Evolutionary conservation across 257 asterid species (phyloP).

Genomic region (Anisodus tanguticus): DNA sequence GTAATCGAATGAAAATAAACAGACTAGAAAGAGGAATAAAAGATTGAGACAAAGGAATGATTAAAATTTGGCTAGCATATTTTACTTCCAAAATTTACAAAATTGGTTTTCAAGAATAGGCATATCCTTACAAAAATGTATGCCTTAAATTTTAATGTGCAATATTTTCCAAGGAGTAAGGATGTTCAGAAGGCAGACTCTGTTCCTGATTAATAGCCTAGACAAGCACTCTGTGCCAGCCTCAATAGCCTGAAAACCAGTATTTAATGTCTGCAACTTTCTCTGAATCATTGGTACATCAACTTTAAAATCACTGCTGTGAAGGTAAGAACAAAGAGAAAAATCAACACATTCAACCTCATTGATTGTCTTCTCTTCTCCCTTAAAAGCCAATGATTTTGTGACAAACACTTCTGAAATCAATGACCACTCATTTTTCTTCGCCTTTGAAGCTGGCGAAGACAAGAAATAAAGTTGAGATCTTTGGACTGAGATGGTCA

Average conservation of each 20-base stretch:
- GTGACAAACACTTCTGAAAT: not conserved
- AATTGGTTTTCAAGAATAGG: not conserved
- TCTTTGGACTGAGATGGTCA: constrained; percentile 28
- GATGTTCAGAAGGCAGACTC: constrained; percentile 31
- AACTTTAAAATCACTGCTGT: not conserved
- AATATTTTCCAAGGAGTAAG: constrained; percentile 7
- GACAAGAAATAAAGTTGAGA: constrained; percentile 16
- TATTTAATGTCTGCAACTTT: constrained; percentile 19
- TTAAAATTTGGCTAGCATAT: not conserved
- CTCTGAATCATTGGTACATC: not conserved
- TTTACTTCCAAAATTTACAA: not conserved
- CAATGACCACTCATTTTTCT: constrained; percentile 26
- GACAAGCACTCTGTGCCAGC: constrained; percentile 10
- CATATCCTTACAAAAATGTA: constrained; percentile 3
- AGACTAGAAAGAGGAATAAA: not conserved
- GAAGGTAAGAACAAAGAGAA: constrained; percentile 4
- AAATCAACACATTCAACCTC: constrained; percentile 26
- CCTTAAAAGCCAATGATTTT: not conserved
- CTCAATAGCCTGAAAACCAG: constrained; percentile 28
- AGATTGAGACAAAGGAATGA: not conserved
- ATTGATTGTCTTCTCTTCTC: not conserved
- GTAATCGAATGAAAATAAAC: not conserved
- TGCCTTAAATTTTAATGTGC: constrained; percentile 33
- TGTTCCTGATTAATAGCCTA: constrained; percentile 30
- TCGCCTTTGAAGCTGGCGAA: not conserved